phyloP scores from a whole-genome alignment of 2,329 filamentous ascomycete genomes.

The Epichloe amarillans region DNA sequence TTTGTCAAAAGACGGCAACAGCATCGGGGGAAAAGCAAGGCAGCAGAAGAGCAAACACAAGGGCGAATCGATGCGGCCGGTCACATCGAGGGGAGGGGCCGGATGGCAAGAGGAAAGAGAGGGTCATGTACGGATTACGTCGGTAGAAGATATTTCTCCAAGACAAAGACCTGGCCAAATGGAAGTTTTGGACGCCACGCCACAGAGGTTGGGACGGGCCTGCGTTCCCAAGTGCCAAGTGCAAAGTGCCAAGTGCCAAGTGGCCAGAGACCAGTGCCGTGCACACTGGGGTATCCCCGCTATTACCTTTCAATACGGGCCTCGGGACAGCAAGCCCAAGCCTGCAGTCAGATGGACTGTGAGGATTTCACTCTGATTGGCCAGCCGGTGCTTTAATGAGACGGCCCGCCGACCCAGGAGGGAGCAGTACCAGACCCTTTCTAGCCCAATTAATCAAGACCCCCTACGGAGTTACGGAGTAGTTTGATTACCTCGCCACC shows the following conservation, averaged over 20 bases:
- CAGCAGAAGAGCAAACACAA: conserved; percentile 10
- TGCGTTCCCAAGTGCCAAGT: background rate
- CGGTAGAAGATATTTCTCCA: conserved; percentile 10
- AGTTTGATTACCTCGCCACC: background rate
- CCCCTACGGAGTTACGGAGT: background rate
- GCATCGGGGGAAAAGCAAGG: conserved; percentile 17
- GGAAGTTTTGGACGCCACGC: background rate
- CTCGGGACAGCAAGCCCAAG: background rate
- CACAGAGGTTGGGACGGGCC: background rate
- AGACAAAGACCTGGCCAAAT: background rate
- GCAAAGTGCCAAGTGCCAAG: background rate
- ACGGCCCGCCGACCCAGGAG: conserved; percentile 1
- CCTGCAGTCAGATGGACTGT: background rate
- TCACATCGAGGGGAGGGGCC: conserved; percentile 16
- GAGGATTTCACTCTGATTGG: background rate
- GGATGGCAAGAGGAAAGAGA: conserved; percentile 1
- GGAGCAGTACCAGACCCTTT: background rate
- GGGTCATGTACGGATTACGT: background rate
- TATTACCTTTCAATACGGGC: background rate
- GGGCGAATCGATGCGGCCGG: conserved; percentile 15
- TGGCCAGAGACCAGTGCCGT: too few relatives aligned
- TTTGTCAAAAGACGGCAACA: conserved; percentile 6
- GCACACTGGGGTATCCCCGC: background rate
- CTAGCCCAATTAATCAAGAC: background rate
- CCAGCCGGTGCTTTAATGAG: conserved; percentile 5